These are phyloP conservation scores for Coemansia sp. DNA, from an alignment of 192 early-diverging fungal genomes.

Conservation along the genomic window DNA sequence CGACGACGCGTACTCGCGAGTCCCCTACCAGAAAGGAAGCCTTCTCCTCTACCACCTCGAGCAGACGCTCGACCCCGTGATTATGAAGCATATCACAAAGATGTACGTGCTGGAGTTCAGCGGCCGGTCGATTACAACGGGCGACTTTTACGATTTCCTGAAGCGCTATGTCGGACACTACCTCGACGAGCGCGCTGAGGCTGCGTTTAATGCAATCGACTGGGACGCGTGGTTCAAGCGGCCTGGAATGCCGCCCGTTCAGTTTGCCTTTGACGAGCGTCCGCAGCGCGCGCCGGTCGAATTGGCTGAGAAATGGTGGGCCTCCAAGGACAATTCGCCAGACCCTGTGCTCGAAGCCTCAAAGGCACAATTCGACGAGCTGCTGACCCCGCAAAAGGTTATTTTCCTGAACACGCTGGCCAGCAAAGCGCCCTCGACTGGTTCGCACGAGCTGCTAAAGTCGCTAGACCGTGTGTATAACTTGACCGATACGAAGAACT, in stretches of 20 bases:
- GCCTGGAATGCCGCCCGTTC: constrained; percentile 88
- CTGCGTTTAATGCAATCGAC: constrained; percentile 78
- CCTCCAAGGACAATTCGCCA: no score
- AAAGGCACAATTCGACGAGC: no score
- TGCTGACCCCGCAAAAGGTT: constrained; percentile 77
- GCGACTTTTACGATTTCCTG: constrained; percentile 85
- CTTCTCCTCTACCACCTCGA: constrained; percentile 93
- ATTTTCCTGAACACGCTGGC: constrained; percentile 80
- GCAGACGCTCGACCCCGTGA: constrained; percentile 76
- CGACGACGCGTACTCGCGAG: constrained; percentile 73
- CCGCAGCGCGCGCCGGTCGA: constrained; percentile 77
- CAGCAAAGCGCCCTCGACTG: constrained; percentile 62
- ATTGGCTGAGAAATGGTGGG: no score
- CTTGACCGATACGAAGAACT: constrained; percentile 69
- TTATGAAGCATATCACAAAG: constrained; percentile 82
- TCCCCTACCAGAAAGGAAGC: constrained; percentile 98
- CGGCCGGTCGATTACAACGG: constrained; percentile 84
- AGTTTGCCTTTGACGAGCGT: constrained; percentile 79
- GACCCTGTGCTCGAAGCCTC: no score
- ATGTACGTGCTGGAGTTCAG: constrained; percentile 79
- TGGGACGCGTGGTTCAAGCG: constrained; percentile 89
- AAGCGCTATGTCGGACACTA: constrained; percentile 68
- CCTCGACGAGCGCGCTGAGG: no score
- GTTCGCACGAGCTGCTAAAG: constrained; percentile 53
- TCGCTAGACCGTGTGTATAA: constrained; percentile 77